These are phyloP conservation scores for Lentithecium fluviatile DNA, from an alignment of 495 filamentous ascomycete species.

Conservation along the genomic window DNA sequence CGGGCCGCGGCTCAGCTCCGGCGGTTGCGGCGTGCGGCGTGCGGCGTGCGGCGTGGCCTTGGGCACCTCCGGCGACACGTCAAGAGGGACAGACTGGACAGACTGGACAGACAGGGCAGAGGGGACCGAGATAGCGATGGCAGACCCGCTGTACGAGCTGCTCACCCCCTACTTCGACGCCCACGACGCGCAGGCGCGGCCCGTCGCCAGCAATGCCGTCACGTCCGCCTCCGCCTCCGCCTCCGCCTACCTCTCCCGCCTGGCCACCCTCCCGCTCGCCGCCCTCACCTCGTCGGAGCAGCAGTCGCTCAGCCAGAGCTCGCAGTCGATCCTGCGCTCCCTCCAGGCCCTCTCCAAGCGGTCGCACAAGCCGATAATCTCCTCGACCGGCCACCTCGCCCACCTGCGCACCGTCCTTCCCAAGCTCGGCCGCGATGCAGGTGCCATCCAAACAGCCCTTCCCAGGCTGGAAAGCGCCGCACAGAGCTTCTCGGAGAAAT, in stretches of 20 bases:
- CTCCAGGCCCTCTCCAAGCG: constrained; percentile 86
- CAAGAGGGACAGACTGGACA: too few relatives aligned
- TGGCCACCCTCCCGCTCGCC: constrained; percentile 75
- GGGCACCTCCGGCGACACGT: too few relatives aligned
- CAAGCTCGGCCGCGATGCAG: constrained; percentile 60
- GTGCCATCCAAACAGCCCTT: constrained; percentile 65
- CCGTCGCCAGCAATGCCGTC: constrained; percentile 48
- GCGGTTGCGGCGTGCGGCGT: too few relatives aligned
- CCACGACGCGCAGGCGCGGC: constrained; percentile 37
- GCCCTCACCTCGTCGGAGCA: constrained; percentile 73
- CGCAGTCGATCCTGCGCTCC: constrained; percentile 79
- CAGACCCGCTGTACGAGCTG: constrained; percentile 71
- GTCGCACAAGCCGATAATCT: constrained; percentile 85
- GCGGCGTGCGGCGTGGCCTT: too few relatives aligned
- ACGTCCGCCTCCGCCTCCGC: constrained; percentile 69
- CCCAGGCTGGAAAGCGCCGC: constrained; percentile 79
- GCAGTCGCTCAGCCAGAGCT: constrained; percentile 73
- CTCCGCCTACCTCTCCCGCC: constrained; percentile 67
- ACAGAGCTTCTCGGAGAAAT: constrained; percentile 76
- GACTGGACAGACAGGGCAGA: neutral
- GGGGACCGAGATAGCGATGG: constrained; percentile 58
- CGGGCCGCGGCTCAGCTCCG: too few relatives aligned
- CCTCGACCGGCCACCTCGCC: constrained; percentile 72
- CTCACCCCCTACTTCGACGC: constrained; percentile 62
- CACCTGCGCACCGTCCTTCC: constrained; percentile 67